Conservation (phyloP, 495 filamentous ascomycete species). For the Daldinia vernicosa region DNA sequence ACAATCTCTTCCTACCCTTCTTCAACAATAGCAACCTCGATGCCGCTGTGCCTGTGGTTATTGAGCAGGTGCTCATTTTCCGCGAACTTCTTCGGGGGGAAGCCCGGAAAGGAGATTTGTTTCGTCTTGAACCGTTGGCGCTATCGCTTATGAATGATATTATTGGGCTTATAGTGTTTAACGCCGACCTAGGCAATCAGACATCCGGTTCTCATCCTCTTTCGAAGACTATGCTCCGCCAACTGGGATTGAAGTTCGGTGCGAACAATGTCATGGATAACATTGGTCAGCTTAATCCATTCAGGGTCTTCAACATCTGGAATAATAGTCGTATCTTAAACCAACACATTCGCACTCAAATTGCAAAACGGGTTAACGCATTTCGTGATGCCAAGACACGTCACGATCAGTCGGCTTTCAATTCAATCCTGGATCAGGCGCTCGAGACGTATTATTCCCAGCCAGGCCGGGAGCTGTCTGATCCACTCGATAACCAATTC, state of each 20-base stretch:
- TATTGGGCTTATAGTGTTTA: constrained; percentile 50
- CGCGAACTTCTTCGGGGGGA: constrained; percentile 43
- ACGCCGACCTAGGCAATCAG: constrained; percentile 43
- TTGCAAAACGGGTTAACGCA: constrained; percentile 26
- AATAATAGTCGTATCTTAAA: constrained; percentile 45
- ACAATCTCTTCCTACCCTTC: constrained; percentile 52
- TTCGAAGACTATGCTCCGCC: constrained; percentile 42
- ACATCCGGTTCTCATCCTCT: constrained; percentile 42
- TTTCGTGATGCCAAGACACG: constrained; percentile 32
- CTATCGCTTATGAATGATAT: constrained; percentile 77
- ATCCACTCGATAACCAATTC: constrained; percentile 37
- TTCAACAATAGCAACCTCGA: constrained; percentile 52
- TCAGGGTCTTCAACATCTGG: constrained; percentile 36
- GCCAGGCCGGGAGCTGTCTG: constrained; percentile 16
- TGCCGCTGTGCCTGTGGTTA: constrained; percentile 47
- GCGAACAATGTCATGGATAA: constrained; percentile 41
- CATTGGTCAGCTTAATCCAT: constrained; percentile 40
- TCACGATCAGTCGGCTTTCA: constrained; percentile 33
- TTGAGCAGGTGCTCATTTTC: constrained; percentile 52
- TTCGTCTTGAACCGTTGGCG: constrained; percentile 70
- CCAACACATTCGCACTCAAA: constrained; percentile 37
- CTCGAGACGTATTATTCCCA: constrained; percentile 43
- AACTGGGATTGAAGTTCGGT: constrained; percentile 41
- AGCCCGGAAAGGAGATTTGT: constrained; percentile 36
- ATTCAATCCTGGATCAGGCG: constrained; percentile 43